Evolutionary conservation across 2,329 filamentous ascomycete genomes (phyloP).

Genomic region (Cladophialophora chaetospira): DNA sequence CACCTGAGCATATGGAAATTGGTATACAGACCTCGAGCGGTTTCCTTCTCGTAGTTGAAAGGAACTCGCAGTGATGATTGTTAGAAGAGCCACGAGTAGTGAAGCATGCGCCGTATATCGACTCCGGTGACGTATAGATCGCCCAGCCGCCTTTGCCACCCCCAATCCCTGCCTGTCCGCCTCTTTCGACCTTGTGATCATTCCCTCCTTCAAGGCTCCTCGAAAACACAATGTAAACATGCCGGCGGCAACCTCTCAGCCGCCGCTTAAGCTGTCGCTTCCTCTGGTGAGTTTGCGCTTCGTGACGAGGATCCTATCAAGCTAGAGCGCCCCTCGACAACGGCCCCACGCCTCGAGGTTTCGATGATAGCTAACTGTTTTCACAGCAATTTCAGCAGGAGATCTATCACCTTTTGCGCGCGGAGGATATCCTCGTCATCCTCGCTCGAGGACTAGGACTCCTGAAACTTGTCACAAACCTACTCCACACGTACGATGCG

Average conservation of each 20-base stretch:
- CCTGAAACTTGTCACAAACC: constrained; percentile 88
- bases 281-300: constrained; percentile 58
- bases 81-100: not conserved
- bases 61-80: no score
- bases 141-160: not conserved
- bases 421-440: constrained; percentile 91
- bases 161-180: not conserved
- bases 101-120: not conserved
- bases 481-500: constrained; percentile 95
- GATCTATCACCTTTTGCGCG: constrained; percentile 84
- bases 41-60: not conserved
- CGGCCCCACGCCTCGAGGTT: not conserved
- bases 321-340: no score
- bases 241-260: constrained; percentile 45
- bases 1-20: constrained; percentile 6
- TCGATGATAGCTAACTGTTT: constrained; percentile 23
- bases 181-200: not conserved
- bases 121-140: not conserved
- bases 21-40: not conserved
- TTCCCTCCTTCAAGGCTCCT: not conserved
- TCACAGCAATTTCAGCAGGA: constrained; percentile 82
- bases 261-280: constrained; percentile 64
- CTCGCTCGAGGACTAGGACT: constrained; percentile 90
- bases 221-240: constrained; percentile 36
- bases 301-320: no score